These are phyloP conservation scores for Zanthoxylum bungeanum DNA, from an alignment of 345 rosid genomes.

Conservation along the genomic window DNA sequence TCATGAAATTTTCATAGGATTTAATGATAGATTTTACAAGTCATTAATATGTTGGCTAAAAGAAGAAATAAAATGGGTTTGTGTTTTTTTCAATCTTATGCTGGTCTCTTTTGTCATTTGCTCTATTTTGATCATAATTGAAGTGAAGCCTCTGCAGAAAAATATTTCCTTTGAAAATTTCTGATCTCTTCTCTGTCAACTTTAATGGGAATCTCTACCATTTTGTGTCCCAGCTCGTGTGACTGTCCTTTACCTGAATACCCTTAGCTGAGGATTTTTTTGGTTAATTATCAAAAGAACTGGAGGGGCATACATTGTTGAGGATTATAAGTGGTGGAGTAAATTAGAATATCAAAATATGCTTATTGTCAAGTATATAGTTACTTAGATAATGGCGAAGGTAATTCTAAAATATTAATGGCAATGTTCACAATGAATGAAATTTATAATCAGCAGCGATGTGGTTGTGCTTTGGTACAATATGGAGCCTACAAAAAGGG, in stretches of 20 bases:
- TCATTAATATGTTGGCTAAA: constrained; percentile 6
- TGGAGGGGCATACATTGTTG: too few species aligned
- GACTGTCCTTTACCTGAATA: constrained; percentile 26
- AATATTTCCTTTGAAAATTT: constrained; percentile 18
- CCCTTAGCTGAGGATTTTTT: constrained; percentile 23
- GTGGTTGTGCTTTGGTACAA: not conserved
- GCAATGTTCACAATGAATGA: not conserved
- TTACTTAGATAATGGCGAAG: not conserved
- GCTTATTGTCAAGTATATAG: not conserved
- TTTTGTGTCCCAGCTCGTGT: constrained; percentile 59
- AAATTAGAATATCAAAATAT: not conserved
- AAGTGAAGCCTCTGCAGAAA: constrained; percentile 3
- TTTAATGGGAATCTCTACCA: constrained; percentile 35
- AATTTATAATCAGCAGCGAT: not conserved
- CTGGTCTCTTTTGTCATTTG: not conserved
- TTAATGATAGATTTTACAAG: not conserved
- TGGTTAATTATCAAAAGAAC: not conserved
- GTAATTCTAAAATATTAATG: not conserved
- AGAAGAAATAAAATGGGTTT: not conserved
- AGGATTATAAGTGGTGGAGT: not conserved
- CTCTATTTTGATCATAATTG: not conserved
- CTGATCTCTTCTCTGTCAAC: constrained; percentile 15
- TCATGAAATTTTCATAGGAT: not conserved
- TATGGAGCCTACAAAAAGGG: not conserved
- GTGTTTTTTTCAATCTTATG: constrained; percentile 16